Evolutionary conservation across 1,139 yeast genomes (phyloP).

Genomic region (Candida glucosophila): DNA sequence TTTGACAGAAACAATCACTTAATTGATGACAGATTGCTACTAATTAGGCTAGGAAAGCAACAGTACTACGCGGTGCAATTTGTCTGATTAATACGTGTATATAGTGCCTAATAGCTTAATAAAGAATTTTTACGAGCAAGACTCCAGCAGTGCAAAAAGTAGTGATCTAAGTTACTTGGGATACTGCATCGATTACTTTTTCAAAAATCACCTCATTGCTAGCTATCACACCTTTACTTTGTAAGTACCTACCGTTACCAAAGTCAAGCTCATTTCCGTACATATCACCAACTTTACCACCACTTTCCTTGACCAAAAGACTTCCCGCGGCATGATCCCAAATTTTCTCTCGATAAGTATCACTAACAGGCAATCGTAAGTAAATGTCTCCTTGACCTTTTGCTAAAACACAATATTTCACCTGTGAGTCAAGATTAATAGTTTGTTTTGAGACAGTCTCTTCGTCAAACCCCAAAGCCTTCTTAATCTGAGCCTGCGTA

Average conservation of each 20-base stretch:
- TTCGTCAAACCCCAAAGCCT: conserved; percentile 37
- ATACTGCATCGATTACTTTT: conserved; percentile 53
- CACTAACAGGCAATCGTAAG: conserved; percentile 73
- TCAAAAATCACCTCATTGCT: conserved; percentile 59
- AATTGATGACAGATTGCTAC: conserved; percentile 51
- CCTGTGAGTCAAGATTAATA: conserved; percentile 86
- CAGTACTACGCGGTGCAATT: conserved; percentile 50
- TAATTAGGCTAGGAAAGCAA: conserved; percentile 72
- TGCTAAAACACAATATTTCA: conserved; percentile 85
- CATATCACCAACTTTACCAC: conserved; percentile 85
- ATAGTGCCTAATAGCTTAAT: background rate
- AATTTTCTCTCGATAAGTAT: conserved; percentile 79
- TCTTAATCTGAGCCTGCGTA: conserved; percentile 72
- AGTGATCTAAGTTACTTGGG: conserved; percentile 8
- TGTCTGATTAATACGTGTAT: conserved; percentile 3
- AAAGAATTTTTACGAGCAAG: too few species aligned
- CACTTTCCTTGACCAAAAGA: conserved; percentile 77
- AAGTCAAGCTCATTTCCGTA: conserved; percentile 68
- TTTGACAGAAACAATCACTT: conserved; percentile 39
- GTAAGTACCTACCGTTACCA: conserved; percentile 75
- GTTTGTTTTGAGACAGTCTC: conserved; percentile 41
- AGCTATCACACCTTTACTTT: conserved; percentile 88
- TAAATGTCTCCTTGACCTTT: conserved; percentile 91
- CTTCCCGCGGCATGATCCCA: conserved; percentile 99
- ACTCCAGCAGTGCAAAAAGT: conserved; percentile 1